Conservation (phyloP, 2,329 filamentous ascomycete genomes). For the Sporothrix pallida region DNA sequence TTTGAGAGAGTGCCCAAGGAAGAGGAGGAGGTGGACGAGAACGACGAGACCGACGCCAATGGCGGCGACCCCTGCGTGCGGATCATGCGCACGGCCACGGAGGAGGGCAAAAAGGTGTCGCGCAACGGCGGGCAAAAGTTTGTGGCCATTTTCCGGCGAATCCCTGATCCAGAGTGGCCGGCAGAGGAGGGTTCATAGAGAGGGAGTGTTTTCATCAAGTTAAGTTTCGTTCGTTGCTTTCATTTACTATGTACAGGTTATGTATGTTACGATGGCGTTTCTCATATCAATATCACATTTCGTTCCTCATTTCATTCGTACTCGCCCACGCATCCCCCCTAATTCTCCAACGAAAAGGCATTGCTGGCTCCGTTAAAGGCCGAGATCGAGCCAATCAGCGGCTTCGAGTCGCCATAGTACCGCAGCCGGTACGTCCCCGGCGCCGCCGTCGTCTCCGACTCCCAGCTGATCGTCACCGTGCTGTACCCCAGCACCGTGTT, state of each 20-base stretch:
- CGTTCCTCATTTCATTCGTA: not conserved
- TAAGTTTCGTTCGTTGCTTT: too few species aligned
- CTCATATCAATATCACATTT: not conserved
- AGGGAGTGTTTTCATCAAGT: not conserved
- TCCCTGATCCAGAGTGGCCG: slow-evolving; percentile 67
- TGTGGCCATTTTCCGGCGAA: slow-evolving; percentile 83
- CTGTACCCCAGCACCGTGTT: slow-evolving; percentile 74
- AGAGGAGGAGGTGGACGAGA: slow-evolving; percentile 63
- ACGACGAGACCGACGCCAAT: slow-evolving; percentile 47
- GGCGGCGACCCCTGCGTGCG: slow-evolving; percentile 66
- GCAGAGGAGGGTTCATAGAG: not conserved
- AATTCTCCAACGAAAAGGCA: slow-evolving; percentile 41
- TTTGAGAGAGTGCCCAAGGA: slow-evolving; percentile 74
- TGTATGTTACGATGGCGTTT: too few species aligned
- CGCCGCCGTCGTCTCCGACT: slow-evolving; percentile 66
- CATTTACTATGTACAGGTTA: too few species aligned
- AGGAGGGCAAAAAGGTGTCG: slow-evolving; percentile 96
- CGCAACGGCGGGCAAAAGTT: slow-evolving; percentile 90
- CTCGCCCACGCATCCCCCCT: not conserved
- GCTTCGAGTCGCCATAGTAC: slow-evolving; percentile 84
- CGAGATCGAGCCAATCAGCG: slow-evolving; percentile 57
- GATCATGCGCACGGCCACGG: slow-evolving; percentile 82
- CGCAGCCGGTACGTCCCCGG: slow-evolving; percentile 73
- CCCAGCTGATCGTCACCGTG: slow-evolving; percentile 77
- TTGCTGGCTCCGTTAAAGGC: slow-evolving; percentile 58